Evolutionary conservation across 2,329 filamentous ascomycete genomes (phyloP), one percentile per base, ranked within the genome.

Genomic region (Sordariomycetes sp.): DNA sequence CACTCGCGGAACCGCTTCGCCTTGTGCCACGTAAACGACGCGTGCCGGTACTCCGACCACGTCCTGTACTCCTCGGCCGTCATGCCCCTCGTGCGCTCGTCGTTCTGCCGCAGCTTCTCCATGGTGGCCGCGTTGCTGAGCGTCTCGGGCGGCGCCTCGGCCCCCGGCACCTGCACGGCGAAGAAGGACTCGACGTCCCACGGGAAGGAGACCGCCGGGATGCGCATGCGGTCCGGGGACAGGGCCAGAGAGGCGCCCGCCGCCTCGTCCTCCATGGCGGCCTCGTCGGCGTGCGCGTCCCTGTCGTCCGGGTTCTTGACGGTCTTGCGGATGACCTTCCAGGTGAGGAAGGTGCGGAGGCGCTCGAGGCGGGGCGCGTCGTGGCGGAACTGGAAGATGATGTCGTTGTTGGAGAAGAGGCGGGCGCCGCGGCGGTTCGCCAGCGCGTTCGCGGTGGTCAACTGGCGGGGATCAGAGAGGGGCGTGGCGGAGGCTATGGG

Each of bases 371-470:
- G 60, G 6, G 59, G 59, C 2, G 56, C 53, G 59, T 65, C 61
- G 57, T 66, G 63, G 14, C 65, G 61, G 18, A 65, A 43, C 20
- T 65, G 62, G 58, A 66, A 66, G 46, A 66, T 62, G 32, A 65
- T 32, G 58, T 65, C 65, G 55, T 62, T 58, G 20, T 59, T 61
- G 16, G 65, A 62, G 56, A 66, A 62, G 4, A 57, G 52, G 32
- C 62, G 54, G 12, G 61, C 57, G 22, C 64, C 62, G 14, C 64
- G 62, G n/a, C 62, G 64, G 40, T 50, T 46, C 18, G 65, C 63
- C 8, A 66, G 60, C 2, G 62, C 59, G 20, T 58, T 51, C 20
- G 64, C 64, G 3, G 59, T 58, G 22, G 37, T 53, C 3, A 65
- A 24, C 64, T 66, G 6, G 8, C 28, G 8, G 4, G 8, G 8